Percentiles rank a stretch among this genome's conserved stretches.
Conservation (phyloP, 208 protist genomes). For the Trypanosoma lewisi region DNA sequence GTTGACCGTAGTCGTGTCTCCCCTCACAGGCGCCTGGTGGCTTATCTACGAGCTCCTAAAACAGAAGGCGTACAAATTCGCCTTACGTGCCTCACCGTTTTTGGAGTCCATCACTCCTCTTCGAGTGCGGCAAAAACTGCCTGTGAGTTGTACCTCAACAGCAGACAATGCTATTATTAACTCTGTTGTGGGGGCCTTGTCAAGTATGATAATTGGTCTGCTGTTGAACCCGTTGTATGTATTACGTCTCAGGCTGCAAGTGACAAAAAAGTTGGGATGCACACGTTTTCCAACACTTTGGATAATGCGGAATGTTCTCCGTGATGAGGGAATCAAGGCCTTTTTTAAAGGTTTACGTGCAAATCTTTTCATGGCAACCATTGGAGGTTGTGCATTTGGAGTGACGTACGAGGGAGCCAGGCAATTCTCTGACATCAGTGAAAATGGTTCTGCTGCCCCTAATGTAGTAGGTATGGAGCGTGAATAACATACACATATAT, state of each 20-base stretch:
- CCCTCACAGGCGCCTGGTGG: constrained; percentile 81
- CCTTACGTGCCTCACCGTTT: constrained; percentile 20
- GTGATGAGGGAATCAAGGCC: constrained; percentile 55
- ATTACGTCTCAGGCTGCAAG: constrained; percentile 69
- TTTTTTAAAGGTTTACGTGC: constrained; percentile 69
- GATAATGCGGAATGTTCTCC: constrained; percentile 46
- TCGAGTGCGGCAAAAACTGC: constrained; percentile 25
- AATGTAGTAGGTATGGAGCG: background rate
- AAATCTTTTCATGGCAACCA: constrained; percentile 59
- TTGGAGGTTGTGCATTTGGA: constrained; percentile 74
- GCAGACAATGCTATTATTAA: constrained; percentile 80
- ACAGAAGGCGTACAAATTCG: constrained; percentile 38
- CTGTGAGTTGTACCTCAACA: constrained; percentile 45
- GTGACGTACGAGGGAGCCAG: constrained; percentile 80
- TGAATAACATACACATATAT: background rate
- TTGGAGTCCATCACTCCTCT: constrained; percentile 25
- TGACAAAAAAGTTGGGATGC: constrained; percentile 30
- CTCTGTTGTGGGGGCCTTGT: constrained; percentile 49
- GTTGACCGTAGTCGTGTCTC: constrained; percentile 64
- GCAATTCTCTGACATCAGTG: constrained; percentile 63
- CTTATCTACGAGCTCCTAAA: constrained; percentile 81
- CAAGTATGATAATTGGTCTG: constrained; percentile 61
- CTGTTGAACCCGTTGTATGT: constrained; percentile 85
- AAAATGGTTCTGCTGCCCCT: background rate
- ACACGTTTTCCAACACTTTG: constrained; percentile 44